Evolutionary conservation across 352 stramenopile species (phyloP).

Genomic region (Globisporangium emineosum): DNA sequence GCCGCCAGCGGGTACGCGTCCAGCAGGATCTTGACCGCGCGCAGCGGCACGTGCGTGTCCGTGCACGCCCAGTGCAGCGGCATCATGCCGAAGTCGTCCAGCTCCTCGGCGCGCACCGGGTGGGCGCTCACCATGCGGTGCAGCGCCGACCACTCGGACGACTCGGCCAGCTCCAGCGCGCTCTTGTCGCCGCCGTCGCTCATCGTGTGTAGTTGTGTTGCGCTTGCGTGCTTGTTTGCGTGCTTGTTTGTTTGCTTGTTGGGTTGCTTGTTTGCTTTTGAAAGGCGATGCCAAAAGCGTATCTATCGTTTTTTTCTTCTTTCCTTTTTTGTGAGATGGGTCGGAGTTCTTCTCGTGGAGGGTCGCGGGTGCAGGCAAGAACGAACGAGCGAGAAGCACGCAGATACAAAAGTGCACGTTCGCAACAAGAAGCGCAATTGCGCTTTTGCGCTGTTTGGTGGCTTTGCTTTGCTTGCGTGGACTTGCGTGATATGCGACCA

Average conservation of each 20-base stretch:
- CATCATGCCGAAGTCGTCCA: constrained; percentile 87
- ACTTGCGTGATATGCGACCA: constrained; percentile 3
- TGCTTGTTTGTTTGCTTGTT: not conserved
- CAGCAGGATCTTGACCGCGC: constrained; percentile 63
- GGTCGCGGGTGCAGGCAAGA: constrained; percentile 10
- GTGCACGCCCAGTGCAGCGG: constrained; percentile 85
- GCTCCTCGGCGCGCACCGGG: constrained; percentile 57
- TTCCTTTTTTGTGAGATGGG: constrained; percentile 3
- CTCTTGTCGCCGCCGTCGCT: constrained; percentile 24
- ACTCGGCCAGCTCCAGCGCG: constrained; percentile 73
- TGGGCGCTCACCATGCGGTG: constrained; percentile 50
- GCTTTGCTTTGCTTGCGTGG: not conserved
- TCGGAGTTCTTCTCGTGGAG: not conserved
- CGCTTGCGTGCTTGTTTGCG: not conserved
- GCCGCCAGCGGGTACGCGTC: constrained; percentile 52
- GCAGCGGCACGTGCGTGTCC: constrained; percentile 63
- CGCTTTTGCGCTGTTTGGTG: not conserved
- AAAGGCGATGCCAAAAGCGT: constrained; percentile 7
- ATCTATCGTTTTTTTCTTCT: constrained; percentile 10
- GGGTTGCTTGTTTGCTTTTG: constrained; percentile 5
- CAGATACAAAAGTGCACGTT: not conserved
- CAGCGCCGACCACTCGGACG: constrained; percentile 62
- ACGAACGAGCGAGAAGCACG: not conserved
- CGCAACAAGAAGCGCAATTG: not conserved
- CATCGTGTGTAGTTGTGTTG: constrained; percentile 5